A percentile compares a stretch with the other conserved stretches of the same genome.
These are phyloP conservation scores for Eimeria tenella DNA, from an alignment of 169 alveolate species.

Conservation along the genomic window DNA sequence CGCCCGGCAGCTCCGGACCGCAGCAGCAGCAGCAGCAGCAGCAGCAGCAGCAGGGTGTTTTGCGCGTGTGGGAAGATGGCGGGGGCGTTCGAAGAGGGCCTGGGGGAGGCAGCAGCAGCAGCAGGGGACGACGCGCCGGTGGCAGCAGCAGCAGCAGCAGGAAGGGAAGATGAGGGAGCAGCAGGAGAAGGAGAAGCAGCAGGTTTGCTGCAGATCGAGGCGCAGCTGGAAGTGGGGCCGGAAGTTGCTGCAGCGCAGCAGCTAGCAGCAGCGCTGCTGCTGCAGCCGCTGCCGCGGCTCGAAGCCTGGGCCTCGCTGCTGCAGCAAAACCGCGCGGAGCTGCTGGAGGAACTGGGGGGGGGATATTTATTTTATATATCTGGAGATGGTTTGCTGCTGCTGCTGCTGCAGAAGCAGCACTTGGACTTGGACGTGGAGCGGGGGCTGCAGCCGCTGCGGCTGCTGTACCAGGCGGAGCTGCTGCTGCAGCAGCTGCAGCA, in stretches of 20 bases:
- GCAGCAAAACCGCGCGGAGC: conserved; percentile 45
- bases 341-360: conserved; percentile 64
- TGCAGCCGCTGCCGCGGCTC: conserved; percentile 1
- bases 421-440: conserved; percentile 27
- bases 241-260: neutral
- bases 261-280: conserved; percentile 23
- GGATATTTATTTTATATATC: conserved; percentile 20
- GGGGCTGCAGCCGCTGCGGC: conserved; percentile 62
- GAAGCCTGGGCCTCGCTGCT: conserved; percentile 44
- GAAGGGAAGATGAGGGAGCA: neutral
- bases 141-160: conserved; percentile 13
- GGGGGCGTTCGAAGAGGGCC: neutral
- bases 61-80: neutral
- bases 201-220: neutral
- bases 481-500: conserved; percentile 19
- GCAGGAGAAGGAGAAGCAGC: conserved; percentile 21
- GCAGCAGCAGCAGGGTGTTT: neutral
- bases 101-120: neutral
- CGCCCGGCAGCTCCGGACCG: neutral
- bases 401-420: conserved; percentile 43
- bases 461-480: conserved; percentile 27
- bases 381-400: conserved; percentile 51
- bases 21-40: neutral
- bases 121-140: neutral
- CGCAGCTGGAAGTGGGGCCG: conserved; percentile 5